Evolutionary conservation across 1,139 yeast genomes (phyloP), one percentile per base, ranked within the genome.

Genomic region (Taphrina betulina): DNA sequence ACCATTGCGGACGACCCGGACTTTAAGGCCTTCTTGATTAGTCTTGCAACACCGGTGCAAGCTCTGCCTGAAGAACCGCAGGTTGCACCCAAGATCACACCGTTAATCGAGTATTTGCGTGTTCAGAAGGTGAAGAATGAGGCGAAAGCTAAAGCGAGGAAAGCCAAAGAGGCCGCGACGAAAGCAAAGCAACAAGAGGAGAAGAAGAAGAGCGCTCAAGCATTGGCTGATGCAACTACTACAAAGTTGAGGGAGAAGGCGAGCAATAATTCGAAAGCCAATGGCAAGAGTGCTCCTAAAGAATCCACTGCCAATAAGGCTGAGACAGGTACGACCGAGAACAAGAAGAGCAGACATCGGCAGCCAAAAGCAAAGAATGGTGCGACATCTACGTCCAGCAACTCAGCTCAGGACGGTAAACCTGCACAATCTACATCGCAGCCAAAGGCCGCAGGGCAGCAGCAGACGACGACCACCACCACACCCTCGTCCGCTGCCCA

Each of bases 31-130:
- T 61, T 61, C 24, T 43, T 48, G 23, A 57, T 61, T 28, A 28
- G 60, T 10, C 37, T 60, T 29, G 41, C 29, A 33, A 23, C 42
- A 2, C 44, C 58, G 2, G 48, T 26, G 10, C 57, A 55, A 8
- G 33, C 16, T 3, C 58, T 38, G 29, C 23, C 40, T 16, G 44
- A 57, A 3, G 57, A 37, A 1, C 26, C 36, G 10, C 33, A 28
- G 10, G 41, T 23, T 5, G 34, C 36, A 5, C 40, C 36, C 38
- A 35, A 35, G 41, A 28, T 43, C 5, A 60, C 61, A 10, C 61
- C 61, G 17, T 37, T 60, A 22, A 60, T 60, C 20, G 61, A 58
- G 23, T 54, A 45, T 33, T 26, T 60, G 17, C 44, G 61, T 31
- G 48, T 34, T 26, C 55, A 44, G 24, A 56, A 60, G 54, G 37